Conservation (phyloP, 2,329 filamentous ascomycete genomes). For the Xylaria sp. region DNA sequence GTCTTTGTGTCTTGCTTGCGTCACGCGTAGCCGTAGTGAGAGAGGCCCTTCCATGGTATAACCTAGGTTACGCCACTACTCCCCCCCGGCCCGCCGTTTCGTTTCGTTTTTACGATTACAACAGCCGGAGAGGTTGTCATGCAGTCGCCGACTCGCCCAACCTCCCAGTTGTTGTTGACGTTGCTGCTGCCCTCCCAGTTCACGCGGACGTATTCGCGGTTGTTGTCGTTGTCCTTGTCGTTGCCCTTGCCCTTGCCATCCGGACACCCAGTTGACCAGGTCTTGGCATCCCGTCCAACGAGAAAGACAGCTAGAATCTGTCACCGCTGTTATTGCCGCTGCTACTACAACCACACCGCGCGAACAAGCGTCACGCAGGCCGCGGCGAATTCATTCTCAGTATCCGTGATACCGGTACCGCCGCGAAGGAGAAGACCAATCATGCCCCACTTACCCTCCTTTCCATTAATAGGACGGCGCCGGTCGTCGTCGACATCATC, state of each 20-base stretch:
- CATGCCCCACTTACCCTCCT: background rate
- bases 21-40: too few relatives aligned
- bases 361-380: background rate
- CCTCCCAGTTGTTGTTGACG: background rate
- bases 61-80: background rate
- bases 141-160: constrained; percentile 2
- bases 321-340: too few relatives aligned
- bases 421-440: background rate
- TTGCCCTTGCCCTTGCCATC: background rate
- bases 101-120: background rate
- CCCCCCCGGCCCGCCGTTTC: background rate
- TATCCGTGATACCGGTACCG: background rate
- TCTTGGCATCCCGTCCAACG: background rate
- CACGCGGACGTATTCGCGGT: background rate
- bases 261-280: background rate
- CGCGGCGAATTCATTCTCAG: background rate
- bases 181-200: background rate
- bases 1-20: too few relatives aligned
- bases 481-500: background rate
- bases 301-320: background rate
- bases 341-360: background rate
- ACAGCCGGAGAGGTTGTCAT: constrained; percentile 1
- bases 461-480: background rate
- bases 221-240: background rate
- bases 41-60: too few relatives aligned